Evolutionary conservation across 441 rosid species (phyloP).

Genomic region (Brassica balearica): DNA sequence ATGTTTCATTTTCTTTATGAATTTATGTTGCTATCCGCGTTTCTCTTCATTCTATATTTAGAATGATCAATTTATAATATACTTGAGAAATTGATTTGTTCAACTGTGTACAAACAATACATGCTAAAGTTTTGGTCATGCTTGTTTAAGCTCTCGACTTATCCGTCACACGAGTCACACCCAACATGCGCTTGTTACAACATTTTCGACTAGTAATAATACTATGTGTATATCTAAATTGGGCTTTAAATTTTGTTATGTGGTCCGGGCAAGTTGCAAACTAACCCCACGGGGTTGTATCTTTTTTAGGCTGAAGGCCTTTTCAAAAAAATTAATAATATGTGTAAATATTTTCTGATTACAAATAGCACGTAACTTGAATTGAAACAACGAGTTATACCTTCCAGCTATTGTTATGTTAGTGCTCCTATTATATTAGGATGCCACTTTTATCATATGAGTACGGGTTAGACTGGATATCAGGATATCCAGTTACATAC

Average conservation of each 20-base stretch:
- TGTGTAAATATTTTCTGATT: neutral
- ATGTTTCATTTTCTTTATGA: constrained; percentile 14
- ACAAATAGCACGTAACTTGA: constrained; percentile 1
- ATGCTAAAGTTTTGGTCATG: neutral
- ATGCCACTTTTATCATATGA: constrained; percentile 2
- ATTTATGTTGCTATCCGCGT: constrained; percentile 22
- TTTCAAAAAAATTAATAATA: neutral
- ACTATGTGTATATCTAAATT: too few species aligned
- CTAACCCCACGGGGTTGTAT: too few species aligned
- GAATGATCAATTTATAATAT: constrained; percentile 6
- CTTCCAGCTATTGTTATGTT: neutral
- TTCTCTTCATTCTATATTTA: constrained; percentile 28
- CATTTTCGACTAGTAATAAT: neutral
- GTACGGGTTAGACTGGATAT: neutral
- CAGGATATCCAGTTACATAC: neutral
- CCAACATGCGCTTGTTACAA: neutral
- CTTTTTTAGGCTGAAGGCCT: too few species aligned
- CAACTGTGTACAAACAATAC: neutral
- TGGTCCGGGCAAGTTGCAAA: too few species aligned
- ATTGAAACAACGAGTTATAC: constrained; percentile 3
- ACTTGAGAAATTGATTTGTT: constrained; percentile 11
- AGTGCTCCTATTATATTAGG: neutral
- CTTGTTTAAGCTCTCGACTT: constrained; percentile 11
- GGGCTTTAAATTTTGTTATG: too few species aligned
- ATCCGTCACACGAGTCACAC: constrained; percentile 9